Conservation (phyloP, 805 yeast species). For the Nakazawaea wickerhamii region DNA sequence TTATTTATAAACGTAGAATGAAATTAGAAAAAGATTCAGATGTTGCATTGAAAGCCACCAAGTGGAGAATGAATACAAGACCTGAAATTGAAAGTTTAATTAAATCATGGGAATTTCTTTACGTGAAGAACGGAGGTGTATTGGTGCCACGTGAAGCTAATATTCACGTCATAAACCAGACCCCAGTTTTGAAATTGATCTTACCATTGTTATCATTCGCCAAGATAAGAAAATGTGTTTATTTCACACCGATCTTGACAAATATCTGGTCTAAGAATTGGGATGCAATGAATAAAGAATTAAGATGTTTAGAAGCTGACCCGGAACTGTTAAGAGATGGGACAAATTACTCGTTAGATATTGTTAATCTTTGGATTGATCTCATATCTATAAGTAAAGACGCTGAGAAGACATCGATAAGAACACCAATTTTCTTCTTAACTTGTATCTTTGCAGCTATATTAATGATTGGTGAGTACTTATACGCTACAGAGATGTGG, state of each 20-base stretch:
- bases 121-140: constrained; percentile 58
- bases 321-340: constrained; percentile 64
- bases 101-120: constrained; percentile 64
- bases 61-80: constrained; percentile 61
- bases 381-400: constrained; percentile 61
- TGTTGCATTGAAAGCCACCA: constrained; percentile 43
- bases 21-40: constrained; percentile 30
- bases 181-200: constrained; percentile 56
- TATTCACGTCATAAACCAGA: constrained; percentile 40
- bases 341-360: constrained; percentile 49
- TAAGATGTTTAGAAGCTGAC: constrained; percentile 44
- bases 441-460: constrained; percentile 64
- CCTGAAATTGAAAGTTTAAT: constrained; percentile 54
- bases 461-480: constrained; percentile 56
- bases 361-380: constrained; percentile 66
- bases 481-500: constrained; percentile 52
- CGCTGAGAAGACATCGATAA: constrained; percentile 58
- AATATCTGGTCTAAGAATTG: constrained; percentile 64
- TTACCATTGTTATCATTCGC: constrained; percentile 64
- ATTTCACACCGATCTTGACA: constrained; percentile 55
- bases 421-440: constrained; percentile 73
- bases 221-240: constrained; percentile 57
- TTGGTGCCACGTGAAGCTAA: constrained; percentile 48
- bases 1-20: constrained; percentile 47
- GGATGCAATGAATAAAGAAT: constrained; percentile 53